Evolutionary conservation across 176 grass and related monocot species (phyloP).

Genomic region (Paspalum notatum): DNA sequence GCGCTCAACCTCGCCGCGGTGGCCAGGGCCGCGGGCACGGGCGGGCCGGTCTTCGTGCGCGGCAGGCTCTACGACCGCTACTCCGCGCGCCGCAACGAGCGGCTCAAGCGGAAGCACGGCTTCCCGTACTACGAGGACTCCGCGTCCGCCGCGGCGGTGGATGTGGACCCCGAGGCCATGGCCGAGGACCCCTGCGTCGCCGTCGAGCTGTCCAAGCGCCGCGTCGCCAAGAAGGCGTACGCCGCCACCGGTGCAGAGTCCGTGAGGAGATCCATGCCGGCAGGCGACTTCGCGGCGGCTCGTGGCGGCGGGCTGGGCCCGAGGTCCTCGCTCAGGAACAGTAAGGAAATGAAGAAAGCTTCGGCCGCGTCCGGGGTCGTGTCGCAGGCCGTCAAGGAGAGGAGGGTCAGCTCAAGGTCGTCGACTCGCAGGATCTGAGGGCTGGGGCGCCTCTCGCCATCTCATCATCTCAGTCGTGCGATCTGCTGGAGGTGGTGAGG

Average conservation of each 20-base stretch:
- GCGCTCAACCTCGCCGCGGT: constrained; percentile 30
- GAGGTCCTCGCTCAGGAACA: constrained; percentile 66
- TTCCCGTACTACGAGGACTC: constrained; percentile 46
- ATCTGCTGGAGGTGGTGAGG: neutral
- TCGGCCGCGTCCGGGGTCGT: constrained; percentile 23
- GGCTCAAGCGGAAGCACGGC: constrained; percentile 75
- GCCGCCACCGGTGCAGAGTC: constrained; percentile 32
- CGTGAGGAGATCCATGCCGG: constrained; percentile 59
- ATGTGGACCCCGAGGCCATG: constrained; percentile 41
- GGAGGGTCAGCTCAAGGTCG: constrained; percentile 34
- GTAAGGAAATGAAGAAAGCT: constrained; percentile 81
- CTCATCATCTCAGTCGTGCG: neutral
- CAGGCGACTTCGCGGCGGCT: constrained; percentile 26
- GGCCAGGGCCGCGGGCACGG: constrained; percentile 5
- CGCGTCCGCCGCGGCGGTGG: neutral
- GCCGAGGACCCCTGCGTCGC: constrained; percentile 71
- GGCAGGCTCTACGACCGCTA: constrained; percentile 87
- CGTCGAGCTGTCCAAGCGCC: constrained; percentile 71
- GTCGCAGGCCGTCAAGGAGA: constrained; percentile 21
- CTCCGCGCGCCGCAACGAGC: constrained; percentile 77
- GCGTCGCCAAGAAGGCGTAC: constrained; percentile 46
- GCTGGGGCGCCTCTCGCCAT: neutral
- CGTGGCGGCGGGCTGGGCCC: constrained; percentile 22
- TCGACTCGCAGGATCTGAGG: constrained; percentile 38
- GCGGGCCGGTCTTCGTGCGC: constrained; percentile 68